Conservation (phyloP, 352 stramenopile species). For the Globisporangium perplexum region DNA sequence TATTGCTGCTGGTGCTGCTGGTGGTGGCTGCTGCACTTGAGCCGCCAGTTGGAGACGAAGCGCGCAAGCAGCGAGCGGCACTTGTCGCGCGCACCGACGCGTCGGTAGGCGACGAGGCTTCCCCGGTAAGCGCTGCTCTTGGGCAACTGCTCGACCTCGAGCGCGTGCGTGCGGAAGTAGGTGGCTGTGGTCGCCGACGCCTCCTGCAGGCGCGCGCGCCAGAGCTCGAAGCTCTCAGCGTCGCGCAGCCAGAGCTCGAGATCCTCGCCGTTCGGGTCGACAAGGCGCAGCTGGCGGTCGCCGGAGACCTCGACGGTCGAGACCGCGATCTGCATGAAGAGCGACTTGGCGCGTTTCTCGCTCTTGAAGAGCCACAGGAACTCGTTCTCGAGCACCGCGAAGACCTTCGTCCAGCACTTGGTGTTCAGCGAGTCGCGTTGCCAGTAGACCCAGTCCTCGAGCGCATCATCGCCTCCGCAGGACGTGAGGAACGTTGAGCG, state of each 20-base stretch:
- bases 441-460: constrained; percentile 85
- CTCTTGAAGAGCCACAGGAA: constrained; percentile 79
- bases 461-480: constrained; percentile 23
- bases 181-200: constrained; percentile 49
- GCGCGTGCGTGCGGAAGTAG: constrained; percentile 54
- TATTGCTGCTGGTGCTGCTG: too few species aligned
- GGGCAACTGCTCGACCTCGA: constrained; percentile 52
- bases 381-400: constrained; percentile 71
- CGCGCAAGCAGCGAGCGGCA: constrained; percentile 42
- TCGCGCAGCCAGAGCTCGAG: constrained; percentile 75
- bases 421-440: constrained; percentile 60
- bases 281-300: constrained; percentile 53
- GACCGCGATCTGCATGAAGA: constrained; percentile 76
- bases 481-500: constrained; percentile 46
- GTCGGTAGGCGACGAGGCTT: constrained; percentile 60
- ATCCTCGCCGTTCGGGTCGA: constrained; percentile 71
- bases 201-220: constrained; percentile 54
- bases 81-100: constrained; percentile 36
- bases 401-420: constrained; percentile 80
- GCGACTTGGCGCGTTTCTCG: constrained; percentile 40
- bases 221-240: constrained; percentile 34
- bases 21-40: constrained; percentile 15
- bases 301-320: constrained; percentile 60
- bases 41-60: constrained; percentile 32
- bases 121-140: constrained; percentile 59